Conservation (phyloP, 164 flowering plant species). For the Umbilicus rupestris region DNA sequence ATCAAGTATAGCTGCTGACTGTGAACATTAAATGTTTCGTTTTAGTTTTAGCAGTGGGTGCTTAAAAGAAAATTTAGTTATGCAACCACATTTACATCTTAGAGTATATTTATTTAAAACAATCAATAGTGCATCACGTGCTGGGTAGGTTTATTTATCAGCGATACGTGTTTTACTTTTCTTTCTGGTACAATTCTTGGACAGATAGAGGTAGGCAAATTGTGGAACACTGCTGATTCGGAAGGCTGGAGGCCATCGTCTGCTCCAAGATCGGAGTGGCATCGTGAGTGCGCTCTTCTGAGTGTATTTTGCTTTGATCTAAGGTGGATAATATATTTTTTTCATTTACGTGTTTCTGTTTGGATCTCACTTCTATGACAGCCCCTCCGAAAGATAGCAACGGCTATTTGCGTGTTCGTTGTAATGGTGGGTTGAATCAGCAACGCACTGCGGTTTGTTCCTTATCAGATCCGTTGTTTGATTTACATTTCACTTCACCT, state of each 20-base stretch:
- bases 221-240: constrained; percentile 74
- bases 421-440: constrained; percentile 97
- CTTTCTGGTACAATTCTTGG: not conserved
- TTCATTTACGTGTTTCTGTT: not conserved
- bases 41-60: no score
- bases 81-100: no score
- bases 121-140: no score
- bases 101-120: no score
- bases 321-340: not conserved
- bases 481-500: not conserved
- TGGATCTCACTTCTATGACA: constrained; percentile 19
- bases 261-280: constrained; percentile 88
- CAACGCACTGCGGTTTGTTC: constrained; percentile 88
- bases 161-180: no score
- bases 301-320: not conserved
- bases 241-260: constrained; percentile 95
- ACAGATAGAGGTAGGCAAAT: constrained; percentile 49
- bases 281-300: constrained; percentile 36
- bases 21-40: no score
- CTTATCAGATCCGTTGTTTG: not conserved
- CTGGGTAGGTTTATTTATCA: no score
- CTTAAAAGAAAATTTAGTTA: no score
- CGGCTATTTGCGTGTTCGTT: constrained; percentile 87
- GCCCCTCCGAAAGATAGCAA: constrained; percentile 79
- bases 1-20: no score